phyloP scores from a whole-genome alignment of 371 early-diverging fungal species.

The Circinella umbellata region DNA sequence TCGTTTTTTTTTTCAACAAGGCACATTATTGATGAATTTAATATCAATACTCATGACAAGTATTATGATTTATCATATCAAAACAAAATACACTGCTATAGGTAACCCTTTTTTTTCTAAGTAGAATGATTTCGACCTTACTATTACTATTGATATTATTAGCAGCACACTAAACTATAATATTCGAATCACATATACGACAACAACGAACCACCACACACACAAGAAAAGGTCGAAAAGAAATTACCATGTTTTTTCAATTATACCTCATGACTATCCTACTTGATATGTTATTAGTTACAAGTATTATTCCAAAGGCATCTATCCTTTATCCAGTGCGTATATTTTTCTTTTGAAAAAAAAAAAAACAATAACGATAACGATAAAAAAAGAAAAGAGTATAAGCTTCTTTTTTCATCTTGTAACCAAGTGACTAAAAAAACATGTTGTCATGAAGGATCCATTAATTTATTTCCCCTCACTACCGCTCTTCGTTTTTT shows the following conservation, averaged over 20 bases:
- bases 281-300: constrained; percentile 79
- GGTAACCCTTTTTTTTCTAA: constrained; percentile 49
- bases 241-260: constrained; percentile 92
- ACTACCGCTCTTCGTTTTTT: too few species aligned
- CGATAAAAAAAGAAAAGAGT: too few species aligned
- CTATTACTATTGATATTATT: too few species aligned
- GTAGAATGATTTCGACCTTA: background rate
- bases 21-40: constrained; percentile 77
- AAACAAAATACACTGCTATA: constrained; percentile 91
- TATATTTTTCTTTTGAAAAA: background rate
- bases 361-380: too few species aligned
- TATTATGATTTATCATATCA: constrained; percentile 91
- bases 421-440: too few species aligned
- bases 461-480: too few species aligned
- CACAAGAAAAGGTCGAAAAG: constrained; percentile 72
- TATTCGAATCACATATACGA: background rate
- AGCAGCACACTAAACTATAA: background rate
- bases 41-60: constrained; percentile 84
- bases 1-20: constrained; percentile 20
- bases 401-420: too few species aligned
- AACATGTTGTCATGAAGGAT: too few species aligned
- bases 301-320: constrained; percentile 82
- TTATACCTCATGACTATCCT: constrained; percentile 73
- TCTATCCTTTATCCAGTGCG: constrained; percentile 74
- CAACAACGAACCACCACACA: background rate